Conservation (phyloP, 1,284 basidiomycete species). For the Earliella scabrosa region DNA sequence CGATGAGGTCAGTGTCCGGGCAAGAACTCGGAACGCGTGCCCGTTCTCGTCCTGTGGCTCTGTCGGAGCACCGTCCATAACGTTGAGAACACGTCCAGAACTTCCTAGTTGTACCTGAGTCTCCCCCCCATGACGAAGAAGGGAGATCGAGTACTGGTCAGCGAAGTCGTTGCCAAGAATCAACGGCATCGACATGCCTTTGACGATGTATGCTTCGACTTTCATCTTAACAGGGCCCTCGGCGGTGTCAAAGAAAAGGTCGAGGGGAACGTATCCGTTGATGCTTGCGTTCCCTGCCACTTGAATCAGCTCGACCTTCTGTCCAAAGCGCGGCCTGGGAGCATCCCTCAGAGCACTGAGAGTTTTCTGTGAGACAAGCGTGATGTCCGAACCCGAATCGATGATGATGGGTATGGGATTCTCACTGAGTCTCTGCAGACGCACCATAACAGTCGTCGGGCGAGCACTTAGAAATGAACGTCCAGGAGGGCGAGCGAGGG, state of each 20-base stretch:
- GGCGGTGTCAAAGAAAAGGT: conserved; percentile 29
- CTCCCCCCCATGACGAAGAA: conserved; percentile 24
- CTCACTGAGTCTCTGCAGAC: neutral
- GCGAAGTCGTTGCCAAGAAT: conserved; percentile 38
- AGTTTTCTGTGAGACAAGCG: conserved; percentile 27
- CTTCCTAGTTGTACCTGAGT: conserved; percentile 33
- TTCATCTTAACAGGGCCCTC: conserved; percentile 29
- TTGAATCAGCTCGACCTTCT: conserved; percentile 33
- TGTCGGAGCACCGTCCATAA: no score
- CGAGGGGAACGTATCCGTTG: conserved; percentile 30
- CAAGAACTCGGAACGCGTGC: no score
- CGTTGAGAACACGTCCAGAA: no score
- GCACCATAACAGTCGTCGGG: neutral
- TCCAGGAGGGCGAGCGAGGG: no score
- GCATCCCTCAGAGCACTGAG: conserved; percentile 10
- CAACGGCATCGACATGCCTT: conserved; percentile 23
- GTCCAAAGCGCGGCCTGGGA: conserved; percentile 26
- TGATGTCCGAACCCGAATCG: conserved; percentile 35
- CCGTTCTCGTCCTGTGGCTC: no score
- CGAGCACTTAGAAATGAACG: conserved; percentile 30
- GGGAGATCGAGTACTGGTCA: conserved; percentile 35
- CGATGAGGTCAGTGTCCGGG: no score
- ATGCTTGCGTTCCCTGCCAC: conserved; percentile 35
- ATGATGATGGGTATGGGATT: neutral
- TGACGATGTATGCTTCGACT: conserved; percentile 36